These are phyloP conservation scores for Colletotrichum eleusines DNA, from an alignment of 2,329 filamentous ascomycete species.

Conservation along the genomic window DNA sequence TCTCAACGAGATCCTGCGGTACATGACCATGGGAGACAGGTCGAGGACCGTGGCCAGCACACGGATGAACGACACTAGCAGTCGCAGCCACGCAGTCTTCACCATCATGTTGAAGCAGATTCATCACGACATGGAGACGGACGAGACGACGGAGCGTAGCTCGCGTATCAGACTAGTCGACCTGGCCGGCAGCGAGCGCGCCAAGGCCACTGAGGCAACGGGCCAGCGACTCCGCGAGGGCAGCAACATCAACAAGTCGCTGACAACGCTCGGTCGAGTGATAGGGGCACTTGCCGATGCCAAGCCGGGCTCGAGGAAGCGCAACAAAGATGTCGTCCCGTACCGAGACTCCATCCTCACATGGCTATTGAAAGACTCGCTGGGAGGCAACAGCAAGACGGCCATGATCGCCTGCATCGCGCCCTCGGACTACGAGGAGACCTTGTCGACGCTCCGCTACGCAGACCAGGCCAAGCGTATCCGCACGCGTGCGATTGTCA, in stretches of 20 bases:
- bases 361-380: slow-evolving; percentile 93
- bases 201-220: slow-evolving; percentile 95
- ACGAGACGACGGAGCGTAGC: slow-evolving; percentile 95
- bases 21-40: slow-evolving; percentile 90
- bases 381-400: slow-evolving; percentile 97
- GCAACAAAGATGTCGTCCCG: slow-evolving; percentile 76
- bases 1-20: slow-evolving; percentile 86
- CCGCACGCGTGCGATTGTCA: slow-evolving; percentile 92
- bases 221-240: slow-evolving; percentile 92
- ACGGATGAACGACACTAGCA: slow-evolving; percentile 99
- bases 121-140: slow-evolving; percentile 95
- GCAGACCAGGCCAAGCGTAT: slow-evolving; percentile 98
- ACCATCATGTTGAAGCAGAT: slow-evolving; percentile 99
- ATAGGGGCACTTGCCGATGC: slow-evolving; percentile 88
- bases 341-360: slow-evolving; percentile 90
- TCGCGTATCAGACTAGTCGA: slow-evolving; percentile 96
- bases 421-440: slow-evolving; percentile 96
- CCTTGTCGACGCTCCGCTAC: slow-evolving; percentile 93
- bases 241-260: slow-evolving; percentile 98
- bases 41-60: slow-evolving; percentile 92
- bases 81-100: slow-evolving; percentile 95
- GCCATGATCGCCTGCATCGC: slow-evolving; percentile 99
- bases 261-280: slow-evolving; percentile 94
- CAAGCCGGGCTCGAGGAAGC: slow-evolving; percentile 70
- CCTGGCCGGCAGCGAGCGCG: slow-evolving; percentile 92